Conservation (phyloP, 306 rosid genomes). For the Lotus japonicus region DNA sequence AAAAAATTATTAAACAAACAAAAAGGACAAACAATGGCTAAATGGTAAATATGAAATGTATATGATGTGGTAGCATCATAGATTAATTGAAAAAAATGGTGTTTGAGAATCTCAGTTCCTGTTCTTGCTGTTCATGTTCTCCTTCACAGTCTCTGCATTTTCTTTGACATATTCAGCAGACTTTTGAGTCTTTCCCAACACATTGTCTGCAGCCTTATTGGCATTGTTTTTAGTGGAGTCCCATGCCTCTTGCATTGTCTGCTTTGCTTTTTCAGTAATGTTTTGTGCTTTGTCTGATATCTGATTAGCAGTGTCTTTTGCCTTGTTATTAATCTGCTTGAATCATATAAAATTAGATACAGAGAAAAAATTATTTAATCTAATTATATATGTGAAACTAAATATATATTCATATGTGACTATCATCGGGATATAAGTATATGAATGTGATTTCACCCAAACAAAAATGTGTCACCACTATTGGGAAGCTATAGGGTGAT, state of each 20-base stretch:
- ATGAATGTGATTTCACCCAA: no score
- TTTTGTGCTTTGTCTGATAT: conserved; percentile 44
- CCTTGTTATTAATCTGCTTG: conserved; percentile 33
- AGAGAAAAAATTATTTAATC: background rate
- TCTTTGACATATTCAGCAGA: conserved; percentile 46
- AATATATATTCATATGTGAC: no score
- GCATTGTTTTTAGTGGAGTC: conserved; percentile 58
- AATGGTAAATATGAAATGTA: background rate
- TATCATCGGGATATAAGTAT: no score
- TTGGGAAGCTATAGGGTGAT: no score
- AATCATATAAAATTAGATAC: background rate
- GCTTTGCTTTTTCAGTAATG: conserved; percentile 52
- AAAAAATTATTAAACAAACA: background rate
- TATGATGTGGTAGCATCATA: background rate
- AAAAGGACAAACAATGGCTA: background rate
- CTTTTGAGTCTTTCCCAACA: conserved; percentile 38
- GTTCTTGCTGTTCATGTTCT: conserved; percentile 49
- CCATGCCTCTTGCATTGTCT: conserved; percentile 63
- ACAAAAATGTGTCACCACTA: no score
- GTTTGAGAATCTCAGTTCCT: background rate
- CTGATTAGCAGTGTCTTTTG: conserved; percentile 33
- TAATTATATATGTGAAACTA: background rate
- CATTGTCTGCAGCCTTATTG: conserved; percentile 40
- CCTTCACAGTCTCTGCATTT: conserved; percentile 26
- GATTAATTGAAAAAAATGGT: background rate